Percentiles rank a stretch among this genome's conserved stretches.
Conservation (phyloP, 371 early-diverging fungal species). For the Caulochytrium protostelioides region DNA sequence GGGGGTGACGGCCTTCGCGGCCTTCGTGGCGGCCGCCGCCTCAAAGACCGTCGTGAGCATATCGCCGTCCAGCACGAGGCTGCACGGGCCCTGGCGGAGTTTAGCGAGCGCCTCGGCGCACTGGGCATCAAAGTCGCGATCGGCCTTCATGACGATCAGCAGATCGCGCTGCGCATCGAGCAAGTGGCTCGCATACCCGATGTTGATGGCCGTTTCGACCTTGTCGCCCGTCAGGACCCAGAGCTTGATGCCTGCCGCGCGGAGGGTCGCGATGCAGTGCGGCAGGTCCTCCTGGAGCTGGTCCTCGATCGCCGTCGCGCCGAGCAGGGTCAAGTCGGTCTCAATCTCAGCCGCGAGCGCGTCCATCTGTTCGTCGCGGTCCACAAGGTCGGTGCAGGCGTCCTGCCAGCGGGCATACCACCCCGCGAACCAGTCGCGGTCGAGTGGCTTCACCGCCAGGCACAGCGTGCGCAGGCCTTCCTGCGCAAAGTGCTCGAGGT, state of each 20-base stretch:
- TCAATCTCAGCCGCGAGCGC: constrained; percentile 31
- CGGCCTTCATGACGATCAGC: constrained; percentile 36
- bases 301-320: constrained; percentile 84
- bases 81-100: too few species aligned
- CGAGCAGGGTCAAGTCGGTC: constrained; percentile 40
- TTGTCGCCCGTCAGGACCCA: constrained; percentile 98
- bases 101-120: too few species aligned
- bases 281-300: constrained; percentile 75
- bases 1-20: too few species aligned
- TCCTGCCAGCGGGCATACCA: constrained; percentile 43
- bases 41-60: too few species aligned
- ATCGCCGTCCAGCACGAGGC: too few species aligned
- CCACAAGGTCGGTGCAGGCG: constrained; percentile 47
- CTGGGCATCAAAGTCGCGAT: too few species aligned
- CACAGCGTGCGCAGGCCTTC: constrained; percentile 70
- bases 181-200: constrained; percentile 73
- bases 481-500: constrained; percentile 52
- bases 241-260: constrained; percentile 64
- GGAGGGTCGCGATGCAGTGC: constrained; percentile 50
- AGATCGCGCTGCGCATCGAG: constrained; percentile 50
- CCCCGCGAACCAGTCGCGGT: constrained; percentile 38
- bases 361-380: constrained; percentile 43
- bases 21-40: too few species aligned
- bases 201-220: constrained; percentile 96
- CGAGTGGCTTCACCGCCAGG: constrained; percentile 45